phyloP scores from a whole-genome alignment of 2,329 filamentous ascomycete species.

The Eutypella sp. region DNA sequence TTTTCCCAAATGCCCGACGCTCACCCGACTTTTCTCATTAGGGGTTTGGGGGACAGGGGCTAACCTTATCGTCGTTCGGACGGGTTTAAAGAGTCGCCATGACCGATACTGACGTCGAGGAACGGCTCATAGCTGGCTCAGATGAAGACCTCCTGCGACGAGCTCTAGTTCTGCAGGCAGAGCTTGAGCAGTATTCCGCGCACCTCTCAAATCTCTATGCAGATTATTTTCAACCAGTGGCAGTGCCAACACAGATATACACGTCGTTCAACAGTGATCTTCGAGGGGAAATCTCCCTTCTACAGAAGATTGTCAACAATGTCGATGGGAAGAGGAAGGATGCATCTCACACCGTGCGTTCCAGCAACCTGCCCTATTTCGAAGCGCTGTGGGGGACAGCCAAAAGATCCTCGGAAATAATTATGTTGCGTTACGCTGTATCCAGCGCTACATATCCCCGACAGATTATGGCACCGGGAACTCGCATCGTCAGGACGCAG shows the following conservation, averaged over 20 bases:
- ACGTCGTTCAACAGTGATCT: slow-evolving; percentile 17
- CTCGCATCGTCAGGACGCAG: slow-evolving; percentile 22
- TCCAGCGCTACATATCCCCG: slow-evolving; percentile 18
- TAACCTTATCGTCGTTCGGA: too few relatives aligned
- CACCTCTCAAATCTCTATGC: slow-evolving; percentile 19
- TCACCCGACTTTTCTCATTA: too few relatives aligned
- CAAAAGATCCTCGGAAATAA: slow-evolving; percentile 23
- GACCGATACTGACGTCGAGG: slow-evolving; percentile 2
- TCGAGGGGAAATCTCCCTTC: slow-evolving; percentile 15
- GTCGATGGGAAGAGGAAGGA: slow-evolving; percentile 13
- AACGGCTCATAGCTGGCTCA: slow-evolving; percentile 3
- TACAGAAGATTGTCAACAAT: slow-evolving; percentile 11
- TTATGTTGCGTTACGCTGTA: slow-evolving; percentile 23
- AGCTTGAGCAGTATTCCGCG: slow-evolving; percentile 18
- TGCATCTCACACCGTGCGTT: slow-evolving; percentile 17
- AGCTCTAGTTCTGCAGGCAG: slow-evolving; percentile 15
- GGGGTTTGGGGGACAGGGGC: too few relatives aligned
- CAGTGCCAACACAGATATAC: slow-evolving; percentile 20
- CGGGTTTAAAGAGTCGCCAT: not conserved
- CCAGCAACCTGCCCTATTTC: slow-evolving; percentile 24
- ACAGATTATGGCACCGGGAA: slow-evolving; percentile 23
- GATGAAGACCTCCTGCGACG: slow-evolving; percentile 8
- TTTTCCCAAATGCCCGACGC: too few relatives aligned
- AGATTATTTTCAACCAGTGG: slow-evolving; percentile 23
- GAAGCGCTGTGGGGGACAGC: slow-evolving; percentile 26